Conservation (phyloP, 1,139 yeast species). For the Candida sojae region DNA sequence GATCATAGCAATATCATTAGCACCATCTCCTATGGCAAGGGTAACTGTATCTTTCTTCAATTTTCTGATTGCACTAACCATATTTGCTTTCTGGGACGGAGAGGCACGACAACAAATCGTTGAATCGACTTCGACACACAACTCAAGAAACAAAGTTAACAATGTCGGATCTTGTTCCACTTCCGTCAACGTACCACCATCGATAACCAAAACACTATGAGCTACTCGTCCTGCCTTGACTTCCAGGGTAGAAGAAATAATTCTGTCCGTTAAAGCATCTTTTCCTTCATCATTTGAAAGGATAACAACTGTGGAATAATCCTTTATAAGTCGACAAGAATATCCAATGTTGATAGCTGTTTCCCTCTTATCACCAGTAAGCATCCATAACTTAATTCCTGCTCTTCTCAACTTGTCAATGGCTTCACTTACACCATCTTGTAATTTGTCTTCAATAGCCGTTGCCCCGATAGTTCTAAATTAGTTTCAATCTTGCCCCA, state of each 20-base stretch:
- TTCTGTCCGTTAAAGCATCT: conserved; percentile 52
- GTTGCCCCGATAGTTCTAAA: conserved; percentile 85
- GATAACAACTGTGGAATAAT: conserved; percentile 85
- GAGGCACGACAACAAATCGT: conserved; percentile 96
- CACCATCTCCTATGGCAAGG: conserved; percentile 98
- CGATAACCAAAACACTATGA: conserved; percentile 91
- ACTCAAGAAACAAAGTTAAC: conserved; percentile 74
- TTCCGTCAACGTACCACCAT: conserved; percentile 77
- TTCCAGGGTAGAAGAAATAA: conserved; percentile 61
- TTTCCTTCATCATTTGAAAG: conserved; percentile 60
- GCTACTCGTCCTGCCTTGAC: conserved; percentile 74
- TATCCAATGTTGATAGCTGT: conserved; percentile 97
- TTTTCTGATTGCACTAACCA: conserved; percentile 78
- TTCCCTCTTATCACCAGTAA: conserved; percentile 96
- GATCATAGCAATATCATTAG: conserved; percentile 98
- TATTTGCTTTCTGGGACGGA: conserved; percentile 91
- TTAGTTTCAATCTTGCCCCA: conserved; percentile 74
- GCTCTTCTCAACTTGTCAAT: conserved; percentile 91
- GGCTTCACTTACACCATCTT: conserved; percentile 93
- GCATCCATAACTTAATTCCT: conserved; percentile 95
- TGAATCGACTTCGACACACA: conserved; percentile 86
- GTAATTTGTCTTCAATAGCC: conserved; percentile 95
- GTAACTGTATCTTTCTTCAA: conserved; percentile 72
- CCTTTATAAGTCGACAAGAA: conserved; percentile 89
- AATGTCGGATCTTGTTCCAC: conserved; percentile 74